Percentiles rank a stretch among this genome's conserved stretches.
Conservation (phyloP, 768 basidiomycete genomes). For the Hysterangium stoloniferum region DNA sequence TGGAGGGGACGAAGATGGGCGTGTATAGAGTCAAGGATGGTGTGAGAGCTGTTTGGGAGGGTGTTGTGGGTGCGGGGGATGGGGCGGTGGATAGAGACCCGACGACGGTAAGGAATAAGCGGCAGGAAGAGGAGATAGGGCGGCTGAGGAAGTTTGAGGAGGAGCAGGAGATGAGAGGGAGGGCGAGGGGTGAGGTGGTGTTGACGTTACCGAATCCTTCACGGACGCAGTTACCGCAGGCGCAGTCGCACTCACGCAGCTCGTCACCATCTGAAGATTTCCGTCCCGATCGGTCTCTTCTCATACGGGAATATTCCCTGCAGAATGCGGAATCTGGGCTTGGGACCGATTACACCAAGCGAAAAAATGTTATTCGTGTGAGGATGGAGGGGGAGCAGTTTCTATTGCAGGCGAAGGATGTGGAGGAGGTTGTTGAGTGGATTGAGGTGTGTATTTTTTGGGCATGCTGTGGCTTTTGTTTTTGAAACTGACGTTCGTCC, state of each 20-base stretch:
- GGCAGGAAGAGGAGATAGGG: constrained; percentile 24
- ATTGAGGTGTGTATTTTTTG: constrained; percentile 62
- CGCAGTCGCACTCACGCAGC: constrained; percentile 24
- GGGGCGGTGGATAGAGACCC: constrained; percentile 20
- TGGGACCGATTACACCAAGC: constrained; percentile 90
- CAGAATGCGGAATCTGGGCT: constrained; percentile 91
- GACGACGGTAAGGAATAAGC: constrained; percentile 19
- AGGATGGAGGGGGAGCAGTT: constrained; percentile 96
- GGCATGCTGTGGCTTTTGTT: background rate
- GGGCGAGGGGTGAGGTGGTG: no score
- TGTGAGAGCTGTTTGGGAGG: constrained; percentile 42
- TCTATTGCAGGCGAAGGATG: constrained; percentile 79
- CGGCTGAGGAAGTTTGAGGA: constrained; percentile 18
- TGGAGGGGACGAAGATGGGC: constrained; percentile 87
- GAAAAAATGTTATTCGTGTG: constrained; percentile 89
- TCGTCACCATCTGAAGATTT: constrained; percentile 2
- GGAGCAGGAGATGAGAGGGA: constrained; percentile 16
- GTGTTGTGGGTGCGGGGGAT: constrained; percentile 73
- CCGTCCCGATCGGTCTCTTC: constrained; percentile 22
- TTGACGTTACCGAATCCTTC: no score
- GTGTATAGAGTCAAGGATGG: constrained; percentile 49
- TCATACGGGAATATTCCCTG: constrained; percentile 70
- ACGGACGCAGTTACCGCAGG: background rate
- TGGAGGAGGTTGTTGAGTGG: constrained; percentile 85
- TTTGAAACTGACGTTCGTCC: constrained; percentile 6